Percentiles rank a stretch among this genome's conserved stretches.
Evolutionary conservation across 441 rosid species (phyloP).

Genomic region (Geranium incanum): DNA sequence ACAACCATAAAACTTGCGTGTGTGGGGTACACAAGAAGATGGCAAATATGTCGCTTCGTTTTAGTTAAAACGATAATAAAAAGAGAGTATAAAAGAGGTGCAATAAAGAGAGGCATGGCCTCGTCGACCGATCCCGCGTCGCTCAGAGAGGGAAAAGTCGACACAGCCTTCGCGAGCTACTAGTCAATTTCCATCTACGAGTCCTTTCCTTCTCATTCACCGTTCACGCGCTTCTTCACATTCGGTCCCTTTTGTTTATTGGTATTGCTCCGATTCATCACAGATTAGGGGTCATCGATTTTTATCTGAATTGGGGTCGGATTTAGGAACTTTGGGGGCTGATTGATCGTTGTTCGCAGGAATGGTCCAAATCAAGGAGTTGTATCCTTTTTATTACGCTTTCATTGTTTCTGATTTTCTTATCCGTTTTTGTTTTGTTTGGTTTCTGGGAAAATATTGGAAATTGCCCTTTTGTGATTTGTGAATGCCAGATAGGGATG

Average conservation of each 20-base stretch:
- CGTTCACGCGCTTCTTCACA: background rate
- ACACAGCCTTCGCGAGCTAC: background rate
- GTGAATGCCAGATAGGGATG: too few species aligned
- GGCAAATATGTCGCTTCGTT: background rate
- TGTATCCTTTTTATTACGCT: background rate
- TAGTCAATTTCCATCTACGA: background rate
- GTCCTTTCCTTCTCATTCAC: background rate
- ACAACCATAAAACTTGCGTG: background rate
- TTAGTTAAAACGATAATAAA: too few species aligned
- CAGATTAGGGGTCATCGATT: background rate
- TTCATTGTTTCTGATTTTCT: background rate
- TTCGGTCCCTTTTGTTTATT: background rate
- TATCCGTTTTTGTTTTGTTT: background rate
- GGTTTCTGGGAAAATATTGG: background rate
- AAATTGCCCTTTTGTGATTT: background rate
- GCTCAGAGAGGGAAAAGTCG: background rate
- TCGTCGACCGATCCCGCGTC: background rate
- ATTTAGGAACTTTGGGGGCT: background rate
- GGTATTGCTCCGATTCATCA: background rate
- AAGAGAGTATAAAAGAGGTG: background rate
- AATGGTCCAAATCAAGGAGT: slow-evolving; percentile 1
- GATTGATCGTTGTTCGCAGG: background rate
- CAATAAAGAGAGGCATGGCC: background rate
- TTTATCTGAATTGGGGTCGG: background rate
- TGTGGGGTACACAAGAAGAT: background rate